Conservation (phyloP, 495 filamentous ascomycete species). For the Letharia columbiana region DNA sequence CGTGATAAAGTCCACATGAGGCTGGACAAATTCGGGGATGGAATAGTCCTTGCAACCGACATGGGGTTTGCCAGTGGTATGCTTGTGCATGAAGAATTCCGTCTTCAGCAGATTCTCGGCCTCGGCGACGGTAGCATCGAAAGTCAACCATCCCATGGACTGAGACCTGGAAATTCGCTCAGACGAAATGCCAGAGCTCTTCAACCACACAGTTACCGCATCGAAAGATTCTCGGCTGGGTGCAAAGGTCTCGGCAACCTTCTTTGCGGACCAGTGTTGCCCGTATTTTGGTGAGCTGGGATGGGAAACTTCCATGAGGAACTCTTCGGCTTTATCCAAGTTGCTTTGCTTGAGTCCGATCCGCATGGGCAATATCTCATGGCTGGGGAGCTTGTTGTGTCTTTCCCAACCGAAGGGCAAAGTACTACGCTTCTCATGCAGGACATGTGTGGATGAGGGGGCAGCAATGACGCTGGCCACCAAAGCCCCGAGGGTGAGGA, state of each 20-base stretch:
- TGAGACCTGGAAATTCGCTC: conserved; percentile 41
- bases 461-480: conserved; percentile 28
- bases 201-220: conserved; percentile 43
- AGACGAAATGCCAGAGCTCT: conserved; percentile 39
- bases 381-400: conserved; percentile 27
- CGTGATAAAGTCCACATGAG: conserved; percentile 52
- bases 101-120: conserved; percentile 50
- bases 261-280: conserved; percentile 40
- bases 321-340: conserved; percentile 43
- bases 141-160: conserved; percentile 40
- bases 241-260: conserved; percentile 46
- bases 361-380: conserved; percentile 41
- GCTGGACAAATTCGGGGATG: conserved; percentile 41
- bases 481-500: conserved; percentile 30
- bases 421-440: conserved; percentile 37
- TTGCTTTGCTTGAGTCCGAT: conserved; percentile 50
- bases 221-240: conserved; percentile 36
- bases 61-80: conserved; percentile 37
- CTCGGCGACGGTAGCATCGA: conserved; percentile 45
- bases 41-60: conserved; percentile 48
- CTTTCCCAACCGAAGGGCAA: conserved; percentile 33
- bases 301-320: conserved; percentile 46
- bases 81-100: conserved; percentile 50
- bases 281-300: conserved; percentile 45
- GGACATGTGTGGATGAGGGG: conserved; percentile 30